Conservation (phyloP, 257 asterid genomes). For the Prunella vulgaris region DNA sequence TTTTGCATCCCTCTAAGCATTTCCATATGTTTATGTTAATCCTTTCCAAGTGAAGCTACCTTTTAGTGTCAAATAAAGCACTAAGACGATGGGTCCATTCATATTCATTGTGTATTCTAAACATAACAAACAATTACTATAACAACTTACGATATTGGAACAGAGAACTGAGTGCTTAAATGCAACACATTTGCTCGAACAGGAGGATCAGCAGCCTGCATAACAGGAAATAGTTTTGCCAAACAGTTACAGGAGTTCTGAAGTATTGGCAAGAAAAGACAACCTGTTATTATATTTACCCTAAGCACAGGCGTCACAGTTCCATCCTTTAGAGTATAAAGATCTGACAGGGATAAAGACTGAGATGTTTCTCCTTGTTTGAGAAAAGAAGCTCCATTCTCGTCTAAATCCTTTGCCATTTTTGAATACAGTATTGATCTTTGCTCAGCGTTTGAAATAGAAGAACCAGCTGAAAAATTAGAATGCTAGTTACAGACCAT, state of each 20-base stretch:
- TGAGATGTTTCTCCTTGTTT: conserved; percentile 89
- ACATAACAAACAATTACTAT: neutral
- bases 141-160: conserved; percentile 72
- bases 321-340: conserved; percentile 64
- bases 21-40: neutral
- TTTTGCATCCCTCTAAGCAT: neutral
- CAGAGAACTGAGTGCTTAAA: conserved; percentile 59
- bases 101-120: neutral
- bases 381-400: conserved; percentile 79
- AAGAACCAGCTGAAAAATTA: conserved; percentile 32
- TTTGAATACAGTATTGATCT: conserved; percentile 65
- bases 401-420: conserved; percentile 77
- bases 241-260: neutral
- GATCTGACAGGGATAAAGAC: conserved; percentile 75
- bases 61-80: neutral
- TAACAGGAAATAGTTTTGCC: conserved; percentile 17
- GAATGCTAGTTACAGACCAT: conserved; percentile 4
- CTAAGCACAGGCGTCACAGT: conserved; percentile 57
- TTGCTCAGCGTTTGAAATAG: conserved; percentile 48
- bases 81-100: neutral
- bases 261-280: neutral
- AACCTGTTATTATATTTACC: conserved; percentile 34
- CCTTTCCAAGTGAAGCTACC: neutral
- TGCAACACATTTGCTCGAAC: conserved; percentile 87
- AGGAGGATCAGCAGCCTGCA: conserved; percentile 79